A percentile compares a stretch with the other conserved stretches of the same genome.
These are phyloP conservation scores for Podila epicladia DNA, from an alignment of 192 early-diverging fungal genomes.

Conservation along the genomic window DNA sequence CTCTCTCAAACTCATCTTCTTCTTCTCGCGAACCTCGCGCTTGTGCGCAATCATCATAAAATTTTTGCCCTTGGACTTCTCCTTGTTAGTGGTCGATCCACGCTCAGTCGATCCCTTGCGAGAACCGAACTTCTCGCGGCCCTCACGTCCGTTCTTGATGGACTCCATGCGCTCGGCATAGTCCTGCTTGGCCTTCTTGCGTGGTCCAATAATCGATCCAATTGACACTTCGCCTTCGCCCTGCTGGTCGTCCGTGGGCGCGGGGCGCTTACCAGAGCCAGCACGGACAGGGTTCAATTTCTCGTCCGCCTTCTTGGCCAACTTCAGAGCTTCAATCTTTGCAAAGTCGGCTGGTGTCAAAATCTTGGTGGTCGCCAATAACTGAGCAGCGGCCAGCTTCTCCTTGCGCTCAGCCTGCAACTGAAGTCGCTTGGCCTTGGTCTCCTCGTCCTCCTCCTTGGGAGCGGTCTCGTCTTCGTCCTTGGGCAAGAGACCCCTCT, in stretches of 20 bases:
- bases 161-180: slow-evolving; percentile 91
- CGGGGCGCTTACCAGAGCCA: slow-evolving; percentile 44
- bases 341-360: slow-evolving; percentile 94
- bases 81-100: slow-evolving; percentile 86
- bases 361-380: slow-evolving; percentile 69
- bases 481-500: slow-evolving; percentile 52
- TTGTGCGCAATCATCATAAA: slow-evolving; percentile 98
- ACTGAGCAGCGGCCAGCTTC: slow-evolving; percentile 56
- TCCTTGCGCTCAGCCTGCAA: slow-evolving; percentile 54
- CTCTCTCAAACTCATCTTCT: slow-evolving; percentile 77
- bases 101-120: slow-evolving; percentile 85
- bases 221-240: slow-evolving; percentile 48
- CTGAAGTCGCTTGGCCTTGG: slow-evolving; percentile 51
- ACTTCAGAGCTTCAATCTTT: slow-evolving; percentile 80
- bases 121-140: slow-evolving; percentile 90
- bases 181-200: slow-evolving; percentile 88
- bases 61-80: slow-evolving; percentile 94
- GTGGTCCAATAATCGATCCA: slow-evolving; percentile 62
- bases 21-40: slow-evolving; percentile 76
- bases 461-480: slow-evolving; percentile 45
- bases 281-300: slow-evolving; percentile 38
- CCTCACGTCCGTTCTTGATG: slow-evolving; percentile 91
- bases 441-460: slow-evolving; percentile 55
- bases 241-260: slow-evolving; percentile 25
- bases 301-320: slow-evolving; percentile 68